phyloP scores from a whole-genome alignment of 208 protist species.

The Endotrypanum monterogeii region DNA sequence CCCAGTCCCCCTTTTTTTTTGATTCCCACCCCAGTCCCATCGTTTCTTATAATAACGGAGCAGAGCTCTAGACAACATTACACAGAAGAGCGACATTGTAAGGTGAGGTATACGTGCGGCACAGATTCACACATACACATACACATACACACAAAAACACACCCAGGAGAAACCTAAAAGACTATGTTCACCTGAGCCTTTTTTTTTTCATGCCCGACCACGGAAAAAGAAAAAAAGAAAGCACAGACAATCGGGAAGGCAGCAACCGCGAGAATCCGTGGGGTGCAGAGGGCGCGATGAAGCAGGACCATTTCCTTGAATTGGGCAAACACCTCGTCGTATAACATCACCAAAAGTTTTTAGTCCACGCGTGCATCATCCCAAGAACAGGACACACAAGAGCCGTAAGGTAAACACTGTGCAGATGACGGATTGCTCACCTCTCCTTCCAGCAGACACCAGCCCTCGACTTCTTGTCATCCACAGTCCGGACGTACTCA shows the following conservation, averaged over 20 bases:
- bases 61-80: too few relatives aligned
- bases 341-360: too few relatives aligned
- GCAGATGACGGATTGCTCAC: too few relatives aligned
- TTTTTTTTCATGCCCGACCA: not conserved
- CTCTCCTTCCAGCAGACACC: too few relatives aligned
- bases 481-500: conserved; percentile 28
- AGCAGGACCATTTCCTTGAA: not conserved
- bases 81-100: too few relatives aligned
- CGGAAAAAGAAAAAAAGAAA: not conserved
- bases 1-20: too few relatives aligned
- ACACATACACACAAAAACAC: not conserved
- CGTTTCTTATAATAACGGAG: too few relatives aligned
- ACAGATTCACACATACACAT: not conserved
- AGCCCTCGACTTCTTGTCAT: conserved; percentile 7
- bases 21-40: too few relatives aligned
- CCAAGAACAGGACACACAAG: not conserved
- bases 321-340: too few relatives aligned
- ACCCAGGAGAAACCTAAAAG: too few relatives aligned
- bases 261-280: not conserved
- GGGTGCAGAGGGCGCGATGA: not conserved
- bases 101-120: too few relatives aligned
- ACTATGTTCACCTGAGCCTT: not conserved
- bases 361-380: conserved; percentile 4
- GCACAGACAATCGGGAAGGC: too few relatives aligned
- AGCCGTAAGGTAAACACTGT: not conserved